Evolutionary conservation across 2,329 filamentous ascomycete species (phyloP).

Genomic region (Thielaviopsis euricoi): DNA sequence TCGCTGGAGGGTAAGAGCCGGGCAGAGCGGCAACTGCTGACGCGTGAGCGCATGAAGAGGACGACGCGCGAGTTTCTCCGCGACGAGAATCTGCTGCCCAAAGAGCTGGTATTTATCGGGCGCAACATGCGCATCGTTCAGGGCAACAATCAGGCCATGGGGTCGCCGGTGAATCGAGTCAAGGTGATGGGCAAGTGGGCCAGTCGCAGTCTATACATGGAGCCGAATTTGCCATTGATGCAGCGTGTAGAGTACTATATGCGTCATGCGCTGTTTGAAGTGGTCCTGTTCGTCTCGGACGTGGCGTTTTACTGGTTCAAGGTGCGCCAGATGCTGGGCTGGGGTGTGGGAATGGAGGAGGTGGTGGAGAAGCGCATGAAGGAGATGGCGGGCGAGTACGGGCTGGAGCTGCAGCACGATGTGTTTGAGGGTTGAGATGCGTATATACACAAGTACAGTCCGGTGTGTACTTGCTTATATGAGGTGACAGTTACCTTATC

Average conservation of each 20-base stretch:
- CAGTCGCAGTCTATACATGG: constrained; percentile 63
- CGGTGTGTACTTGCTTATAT: background rate
- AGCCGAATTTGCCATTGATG: constrained; percentile 42
- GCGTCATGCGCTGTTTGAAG: constrained; percentile 65
- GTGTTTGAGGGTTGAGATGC: constrained; percentile 61
- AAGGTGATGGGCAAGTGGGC: constrained; percentile 93
- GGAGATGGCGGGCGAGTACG: constrained; percentile 76
- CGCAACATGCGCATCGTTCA: constrained; percentile 87
- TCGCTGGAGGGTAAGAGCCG: constrained; percentile 39
- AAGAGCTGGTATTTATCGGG: constrained; percentile 82
- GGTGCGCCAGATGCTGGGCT: constrained; percentile 57
- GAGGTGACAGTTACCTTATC: background rate
- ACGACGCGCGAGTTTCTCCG: constrained; percentile 51
- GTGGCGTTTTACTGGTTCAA: constrained; percentile 70
- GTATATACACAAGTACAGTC: background rate
- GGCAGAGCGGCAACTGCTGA: constrained; percentile 69
- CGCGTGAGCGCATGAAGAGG: constrained; percentile 73
- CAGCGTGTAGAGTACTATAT: constrained; percentile 55
- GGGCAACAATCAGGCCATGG: constrained; percentile 81
- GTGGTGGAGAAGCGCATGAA: constrained; percentile 81
- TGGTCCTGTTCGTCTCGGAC: constrained; percentile 61
- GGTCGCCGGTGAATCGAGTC: constrained; percentile 76
- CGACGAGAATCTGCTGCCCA: constrained; percentile 78
- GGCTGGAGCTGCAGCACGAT: constrained; percentile 74
- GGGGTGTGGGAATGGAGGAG: constrained; percentile 81